Evolutionary conservation across 2,329 filamentous ascomycete species (phyloP).

Genomic region (Colletotrichum euphorbiae): DNA sequence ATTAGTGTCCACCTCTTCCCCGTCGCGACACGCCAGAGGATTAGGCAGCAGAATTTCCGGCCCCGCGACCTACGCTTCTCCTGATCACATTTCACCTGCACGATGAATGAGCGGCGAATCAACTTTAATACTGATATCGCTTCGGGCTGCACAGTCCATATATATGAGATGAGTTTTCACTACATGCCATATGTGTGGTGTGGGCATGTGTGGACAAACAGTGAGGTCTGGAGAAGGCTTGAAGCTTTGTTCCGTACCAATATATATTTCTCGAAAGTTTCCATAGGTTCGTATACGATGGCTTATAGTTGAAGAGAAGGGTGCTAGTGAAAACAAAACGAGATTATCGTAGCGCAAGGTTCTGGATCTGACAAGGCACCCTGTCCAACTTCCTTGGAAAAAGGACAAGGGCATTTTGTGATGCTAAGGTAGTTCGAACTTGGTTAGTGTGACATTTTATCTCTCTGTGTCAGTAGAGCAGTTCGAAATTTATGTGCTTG

Average conservation of each 20-base stretch:
- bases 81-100: neutral
- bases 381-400: no score
- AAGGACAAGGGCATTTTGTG: no score
- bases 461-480: no score
- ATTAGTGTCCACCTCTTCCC: neutral
- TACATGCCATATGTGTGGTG: neutral
- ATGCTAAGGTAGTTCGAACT: no score
- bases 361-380: no score
- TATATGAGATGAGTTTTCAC: neutral
- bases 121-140: neutral
- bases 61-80: neutral
- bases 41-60: constrained; percentile 34
- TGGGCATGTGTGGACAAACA: neutral
- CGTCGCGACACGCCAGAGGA: neutral
- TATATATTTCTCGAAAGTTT: no score
- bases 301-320: neutral
- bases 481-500: no score
- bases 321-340: no score
- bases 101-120: neutral
- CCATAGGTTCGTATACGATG: no score
- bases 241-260: no score
- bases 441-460: no score
- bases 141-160: constrained; percentile 1
- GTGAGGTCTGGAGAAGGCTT: neutral
- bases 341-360: no score